Percentiles rank a stretch among this genome's conserved stretches.
Evolutionary conservation across 139 green algal genomes (phyloP).

Genomic region (Gonium pectorale): DNA sequence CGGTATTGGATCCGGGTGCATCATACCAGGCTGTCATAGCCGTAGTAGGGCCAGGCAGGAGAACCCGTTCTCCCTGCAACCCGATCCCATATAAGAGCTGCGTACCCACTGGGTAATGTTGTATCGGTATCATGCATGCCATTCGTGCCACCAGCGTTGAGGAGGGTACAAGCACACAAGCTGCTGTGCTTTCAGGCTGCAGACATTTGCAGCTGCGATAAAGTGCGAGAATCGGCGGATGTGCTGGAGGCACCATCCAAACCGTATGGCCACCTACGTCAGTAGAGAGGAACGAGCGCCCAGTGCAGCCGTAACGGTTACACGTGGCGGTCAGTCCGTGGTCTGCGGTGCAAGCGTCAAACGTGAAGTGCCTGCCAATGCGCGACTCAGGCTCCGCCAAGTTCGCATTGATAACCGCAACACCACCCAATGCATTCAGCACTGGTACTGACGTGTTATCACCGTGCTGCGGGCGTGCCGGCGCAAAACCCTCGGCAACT

Average conservation of each 20-base stretch:
- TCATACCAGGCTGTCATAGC: not conserved
- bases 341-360: not conserved
- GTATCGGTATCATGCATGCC: not conserved
- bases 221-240: not conserved
- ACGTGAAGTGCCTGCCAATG: not conserved
- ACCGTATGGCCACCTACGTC: not conserved
- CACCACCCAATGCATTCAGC: not conserved
- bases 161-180: not conserved
- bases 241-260: not conserved
- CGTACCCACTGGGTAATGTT: not conserved
- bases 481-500: not conserved
- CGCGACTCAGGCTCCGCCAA: not conserved
- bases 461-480: not conserved
- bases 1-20: not conserved
- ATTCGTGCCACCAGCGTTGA: not conserved
- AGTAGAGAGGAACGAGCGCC: not conserved
- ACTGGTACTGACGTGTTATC: not conserved
- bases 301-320: not conserved
- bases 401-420: not conserved
- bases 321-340: not conserved
- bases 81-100: not conserved
- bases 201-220: not conserved
- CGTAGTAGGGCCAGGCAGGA: not conserved
- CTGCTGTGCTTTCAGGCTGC: not conserved
- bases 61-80: not conserved